Base-by-base conservation (phyloP, 2,329 filamentous ascomycete species). In the Claviceps humidiphila region DNA sequence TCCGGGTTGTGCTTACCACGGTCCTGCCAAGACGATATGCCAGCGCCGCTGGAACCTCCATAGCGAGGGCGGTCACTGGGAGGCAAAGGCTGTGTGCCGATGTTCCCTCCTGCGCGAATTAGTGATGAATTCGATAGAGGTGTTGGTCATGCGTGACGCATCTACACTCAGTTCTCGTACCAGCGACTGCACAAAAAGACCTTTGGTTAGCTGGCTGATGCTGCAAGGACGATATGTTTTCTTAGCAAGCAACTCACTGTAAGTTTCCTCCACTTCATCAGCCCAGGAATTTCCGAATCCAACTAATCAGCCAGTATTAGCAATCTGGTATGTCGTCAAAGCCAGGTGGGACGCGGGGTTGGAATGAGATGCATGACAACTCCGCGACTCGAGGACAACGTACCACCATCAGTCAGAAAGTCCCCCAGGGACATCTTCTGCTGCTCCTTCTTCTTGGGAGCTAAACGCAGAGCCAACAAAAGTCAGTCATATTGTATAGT, bases 381-480 rank as follows among this genome's bases (percentile, higher is more conserved):
- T 54, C 47, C 51, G 56, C 53, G 51, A 43, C 41, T 47, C 47
- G 46, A 44, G 42, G 42, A 44, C 20, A 26, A 66, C 88, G 72
- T 79, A 96, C 91, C 84, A 72, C 89, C 80, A 71, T 96, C 89
- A 68, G 80, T 79, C 77, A 98, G 81, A 81, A 98, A 98, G 74
- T 89, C 87, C 78, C 89, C 88, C 68, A 97, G 84, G 77, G 87
- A 89, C 87, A 98, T 91, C 80, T 94, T 98, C 82, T 95, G 85
- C 71, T 82, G 78, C 74, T 95, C 85, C 76, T 89, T 87, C 77
- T 94, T 94, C 71, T 90, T 87, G 61, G 90, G 91, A 80, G 87
- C 90, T 95, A 66, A 55, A 67, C 51, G 56, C 89, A 95, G 66
- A 55, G 67, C 50, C 56, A 55, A 51, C 49, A 30, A 38, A 24